Evolutionary conservation across 2,329 filamentous ascomycete genomes (phyloP), one percentile per base, ranked within the genome.

Genomic region (Claviceps cyperi): DNA sequence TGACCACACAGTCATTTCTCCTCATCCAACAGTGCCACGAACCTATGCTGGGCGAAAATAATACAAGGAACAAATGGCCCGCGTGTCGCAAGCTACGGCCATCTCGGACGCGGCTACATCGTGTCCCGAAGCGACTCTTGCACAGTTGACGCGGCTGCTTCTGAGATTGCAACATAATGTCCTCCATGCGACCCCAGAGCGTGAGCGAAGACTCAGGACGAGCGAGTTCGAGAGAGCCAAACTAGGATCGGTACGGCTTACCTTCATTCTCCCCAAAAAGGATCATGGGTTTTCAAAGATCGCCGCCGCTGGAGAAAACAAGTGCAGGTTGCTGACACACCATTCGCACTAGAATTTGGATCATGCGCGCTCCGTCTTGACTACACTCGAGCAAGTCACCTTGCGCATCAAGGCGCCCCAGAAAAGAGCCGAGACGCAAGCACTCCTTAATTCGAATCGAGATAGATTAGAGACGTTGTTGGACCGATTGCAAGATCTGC

Each of bases 321-420:
- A 22, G 1, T 24, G 13, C 14, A 15, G 14, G 9, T n/a, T 28
- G 41, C 41, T 43, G 24, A 43, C 22, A 28, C 13, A 36, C 4
- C 19, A 46, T 8, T 21, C 2, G 28, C 28, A 35, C 21, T 54
- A 86, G 78, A 90, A 88, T 59, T 70, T 91, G 53, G 77, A 84
- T 56, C 79, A 85, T 62, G 85, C 86, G 19, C 78, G 81, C 40
- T 75, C 73, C 0, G 73, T 86, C 32, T 77, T 90, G 50, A 75
- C 83, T 19, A 80, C 75, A 52, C 74, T 88, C 41, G 86, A 89
- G 62, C 83, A 86, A 58, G 78, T 84, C 57, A 74, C 79, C 5
- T 65, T 77, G 14, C 69, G 66, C n/a, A 67, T 81, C 54, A 81
- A 81, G 61, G 68, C 75, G 35, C 74, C 75, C 51, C 63, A 72